Conservation (phyloP, 129 eudicot species). For the Saposhnikovia divaricata region DNA sequence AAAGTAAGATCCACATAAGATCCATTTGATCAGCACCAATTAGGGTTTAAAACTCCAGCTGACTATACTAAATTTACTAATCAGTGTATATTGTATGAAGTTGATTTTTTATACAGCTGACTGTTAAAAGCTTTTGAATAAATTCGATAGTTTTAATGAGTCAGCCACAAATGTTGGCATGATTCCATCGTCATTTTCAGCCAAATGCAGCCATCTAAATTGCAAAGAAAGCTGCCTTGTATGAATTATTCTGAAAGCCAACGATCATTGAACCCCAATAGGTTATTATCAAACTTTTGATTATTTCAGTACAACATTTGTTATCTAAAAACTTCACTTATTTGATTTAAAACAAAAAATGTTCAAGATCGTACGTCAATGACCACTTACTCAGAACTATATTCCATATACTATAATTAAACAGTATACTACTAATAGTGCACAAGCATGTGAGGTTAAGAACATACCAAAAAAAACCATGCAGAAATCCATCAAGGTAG, state of each 20-base stretch:
- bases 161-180: background rate
- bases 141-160: no score
- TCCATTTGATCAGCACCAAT: no score
- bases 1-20: no score
- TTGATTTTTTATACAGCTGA: background rate
- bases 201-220: background rate
- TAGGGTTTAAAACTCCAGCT: no score
- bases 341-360: no score
- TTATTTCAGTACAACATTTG: background rate
- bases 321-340: background rate
- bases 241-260: background rate
- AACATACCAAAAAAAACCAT: background rate
- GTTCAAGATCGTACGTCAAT: background rate
- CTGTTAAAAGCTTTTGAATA: no score
- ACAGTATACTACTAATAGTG: background rate
- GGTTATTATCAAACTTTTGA: background rate
- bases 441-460: background rate
- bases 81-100: no score
- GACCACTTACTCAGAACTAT: background rate
- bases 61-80: no score
- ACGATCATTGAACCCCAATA: background rate
- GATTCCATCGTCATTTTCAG: background rate
- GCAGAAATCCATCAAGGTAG: background rate
- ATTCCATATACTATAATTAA: background rate
- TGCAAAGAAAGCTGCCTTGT: background rate